A percentile compares a stretch with the other conserved stretches of the same genome.
Conservation (phyloP, 805 yeast species). For the Candida ovalis region DNA sequence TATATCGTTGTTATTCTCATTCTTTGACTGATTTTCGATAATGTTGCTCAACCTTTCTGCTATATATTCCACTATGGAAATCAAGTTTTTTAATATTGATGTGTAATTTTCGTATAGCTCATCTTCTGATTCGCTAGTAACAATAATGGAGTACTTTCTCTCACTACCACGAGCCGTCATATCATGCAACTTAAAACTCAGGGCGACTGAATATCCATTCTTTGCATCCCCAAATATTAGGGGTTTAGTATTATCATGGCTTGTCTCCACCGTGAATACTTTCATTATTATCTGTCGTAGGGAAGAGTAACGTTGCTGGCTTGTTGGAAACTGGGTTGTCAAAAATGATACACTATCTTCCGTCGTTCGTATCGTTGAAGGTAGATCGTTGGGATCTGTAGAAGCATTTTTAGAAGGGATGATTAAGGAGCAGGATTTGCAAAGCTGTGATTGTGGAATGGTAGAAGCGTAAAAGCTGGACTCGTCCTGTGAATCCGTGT, state of each 20-base stretch:
- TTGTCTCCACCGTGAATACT: slow-evolving; percentile 63
- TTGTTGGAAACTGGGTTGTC: slow-evolving; percentile 60
- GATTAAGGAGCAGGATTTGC: slow-evolving; percentile 57
- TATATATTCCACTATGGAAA: slow-evolving; percentile 38
- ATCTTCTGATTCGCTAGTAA: slow-evolving; percentile 52
- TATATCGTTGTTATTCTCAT: slow-evolving; percentile 41
- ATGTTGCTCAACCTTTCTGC: slow-evolving; percentile 21
- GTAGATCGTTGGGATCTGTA: slow-evolving; percentile 6
- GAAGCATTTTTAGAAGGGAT: slow-evolving; percentile 37
- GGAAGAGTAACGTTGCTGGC: slow-evolving; percentile 47
- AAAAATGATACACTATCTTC: slow-evolving; percentile 27
- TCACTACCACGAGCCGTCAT: slow-evolving; percentile 71
- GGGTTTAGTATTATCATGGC: slow-evolving; percentile 55
- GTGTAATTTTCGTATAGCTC: slow-evolving; percentile 54
- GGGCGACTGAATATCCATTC: slow-evolving; percentile 56
- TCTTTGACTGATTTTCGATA: slow-evolving; percentile 15
- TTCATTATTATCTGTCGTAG: slow-evolving; percentile 59
- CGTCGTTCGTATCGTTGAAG: slow-evolving; percentile 29
- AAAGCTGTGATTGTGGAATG: slow-evolving; percentile 35
- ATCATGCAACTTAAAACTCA: slow-evolving; percentile 61
- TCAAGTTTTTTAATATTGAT: slow-evolving; percentile 39
- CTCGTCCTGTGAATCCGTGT: slow-evolving; percentile 12
- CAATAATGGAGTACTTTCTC: slow-evolving; percentile 58
- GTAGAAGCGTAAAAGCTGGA: slow-evolving; percentile 37
- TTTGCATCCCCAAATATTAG: slow-evolving; percentile 59